Evolutionary conservation across 2,329 filamentous ascomycete genomes (phyloP), one percentile per base, ranked within the genome.

Genomic region (Pseudogymnoascus sp.): DNA sequence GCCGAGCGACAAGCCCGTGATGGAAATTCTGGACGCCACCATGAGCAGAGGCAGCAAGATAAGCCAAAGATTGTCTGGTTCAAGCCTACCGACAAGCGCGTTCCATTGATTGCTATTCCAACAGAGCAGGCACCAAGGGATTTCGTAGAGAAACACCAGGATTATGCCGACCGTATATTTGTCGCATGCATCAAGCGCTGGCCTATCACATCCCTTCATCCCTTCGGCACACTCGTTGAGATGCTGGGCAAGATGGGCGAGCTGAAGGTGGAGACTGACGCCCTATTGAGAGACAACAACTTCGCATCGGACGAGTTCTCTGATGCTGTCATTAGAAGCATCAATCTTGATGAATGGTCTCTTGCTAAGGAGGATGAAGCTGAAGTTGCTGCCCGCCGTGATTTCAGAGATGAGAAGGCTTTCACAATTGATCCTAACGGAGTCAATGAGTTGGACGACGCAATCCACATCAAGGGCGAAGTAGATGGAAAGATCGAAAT

Each of bases 31-130:
- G 78, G 79, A 61, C 87, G 89, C 65, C 84, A 87, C 61, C 87
- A 94, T 67, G 90, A 92, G 65, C 87, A 89, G 67, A 90, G 92
- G 61, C 85, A 90, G 66, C 92, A 95, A 74, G 94, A 99, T 67
- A 97, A 97, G 78, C 94, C 94, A 66, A 99, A 99, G 86, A 99
- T 99, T 77, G 94, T 99, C 42, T 99, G 94, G 94, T 99, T 99
- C 81, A 99, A 99, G 81, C 94, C 94, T 63, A 99, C 94, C 1
- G 94, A 99, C 78, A 97, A 99, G 84, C 91, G 94, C 72, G 94
- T 99, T 58, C 94, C 94, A 59, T 81, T 99, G 67, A 99, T 99
- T 75, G 94, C 94, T 61, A 99, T 99, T 67, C 94, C 94, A 1
- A 99, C 94, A 2, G 94, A 99, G 75, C 94, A 99, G 77, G 94